Evolutionary conservation across 2,329 filamentous ascomycete genomes (phyloP), one percentile per base, ranked within the genome.

Genomic region (Aspergillus versicolor): DNA sequence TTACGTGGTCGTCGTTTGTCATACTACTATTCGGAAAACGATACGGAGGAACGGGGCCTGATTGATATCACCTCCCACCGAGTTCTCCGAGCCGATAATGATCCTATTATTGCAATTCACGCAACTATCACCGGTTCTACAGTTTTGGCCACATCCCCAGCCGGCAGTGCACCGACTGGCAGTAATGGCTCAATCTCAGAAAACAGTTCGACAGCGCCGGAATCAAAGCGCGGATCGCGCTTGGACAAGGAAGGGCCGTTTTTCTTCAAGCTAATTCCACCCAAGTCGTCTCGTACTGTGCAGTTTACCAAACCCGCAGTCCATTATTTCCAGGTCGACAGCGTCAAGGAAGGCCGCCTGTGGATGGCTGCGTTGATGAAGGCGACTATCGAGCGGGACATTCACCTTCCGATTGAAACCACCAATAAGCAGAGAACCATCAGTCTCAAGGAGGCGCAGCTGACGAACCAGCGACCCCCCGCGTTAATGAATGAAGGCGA

Each of bases 291-390:
- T 11, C 88, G 91, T 56, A 94, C 92, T 0, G 93, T 99, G 57
- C 96, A 92, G 70, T 99, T 99, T 72, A 99, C 94, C 1, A 97
- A 97, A 73, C 94, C 94, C 4, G 94, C 92, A 8, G 90, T 97
- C 40, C 94, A 99, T 73, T 97, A 97, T 74, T 99, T 99, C 73
- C 94, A 95, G 5, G 92, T 97, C 21, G 92, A 95, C 52, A 96
- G 89, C 66, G 79, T 97, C 57, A 87, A 91, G 66, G 86, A 94
- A 70, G 94, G 94, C 15, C 87, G 94, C 12, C 79, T 95, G 41
- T 99, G 94, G 94, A 99, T 99, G 94, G 94, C 92, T 4, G 94
- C 94, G 5, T 79, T 99, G 51, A 96, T 99, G 91, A 99, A 99
- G 77, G 94, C 94, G 11, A 99, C 94, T 1, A 99, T 99, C 66